Base-by-base conservation (phyloP, 1,139 yeast genomes). In the Taphrina wiesneri region DNA sequence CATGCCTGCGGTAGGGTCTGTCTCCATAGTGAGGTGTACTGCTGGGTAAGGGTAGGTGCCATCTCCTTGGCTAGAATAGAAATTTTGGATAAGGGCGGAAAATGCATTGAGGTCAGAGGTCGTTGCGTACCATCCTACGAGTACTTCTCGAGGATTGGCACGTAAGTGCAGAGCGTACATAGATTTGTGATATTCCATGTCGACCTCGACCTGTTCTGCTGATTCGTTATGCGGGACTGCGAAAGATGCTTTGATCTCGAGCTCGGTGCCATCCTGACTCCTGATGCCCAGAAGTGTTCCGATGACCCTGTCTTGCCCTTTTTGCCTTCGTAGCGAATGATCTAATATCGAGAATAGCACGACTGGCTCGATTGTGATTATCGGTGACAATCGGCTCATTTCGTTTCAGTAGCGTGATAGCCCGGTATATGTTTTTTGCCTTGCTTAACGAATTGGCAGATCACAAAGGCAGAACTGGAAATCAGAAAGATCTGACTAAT, bases 101-200 rank as follows among this genome's bases (percentile, higher is more conserved):
- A 87, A 83, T 69, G 85, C 82, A 77, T 88, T 92, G 70, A 90
- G 83, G 70, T 81, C 82, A 25, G 82, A 77, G 51, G 84, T 79
- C 41, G 92, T 86, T 63, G 95, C 88, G 76, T 88, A 90, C 97
- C 97, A 90, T 67, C 97, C 97, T 67, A 90, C 82, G 66, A 90
- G 88, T 62, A 83, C 81, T 72, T 87, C 90, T 75, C 88, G 88
- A 67, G 95, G 93, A 76, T 86, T 88, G 45, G 95, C 86, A 74
- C 85, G 85, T 77, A 87, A 88, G 77, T 88, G 86, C 74, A 90
- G 80, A 72, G 85, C 87, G 77, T 81, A 88, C 77, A 88, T 83
- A 47, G 85, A 78, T 75, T 86, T 86, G 79, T 88, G 89, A 73
- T 85, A 86, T 69, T 85, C 85, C 73, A 86, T 90, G 73, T 87